Conservation (phyloP, 2,329 filamentous ascomycete species). For the Botrytis galanthina region DNA sequence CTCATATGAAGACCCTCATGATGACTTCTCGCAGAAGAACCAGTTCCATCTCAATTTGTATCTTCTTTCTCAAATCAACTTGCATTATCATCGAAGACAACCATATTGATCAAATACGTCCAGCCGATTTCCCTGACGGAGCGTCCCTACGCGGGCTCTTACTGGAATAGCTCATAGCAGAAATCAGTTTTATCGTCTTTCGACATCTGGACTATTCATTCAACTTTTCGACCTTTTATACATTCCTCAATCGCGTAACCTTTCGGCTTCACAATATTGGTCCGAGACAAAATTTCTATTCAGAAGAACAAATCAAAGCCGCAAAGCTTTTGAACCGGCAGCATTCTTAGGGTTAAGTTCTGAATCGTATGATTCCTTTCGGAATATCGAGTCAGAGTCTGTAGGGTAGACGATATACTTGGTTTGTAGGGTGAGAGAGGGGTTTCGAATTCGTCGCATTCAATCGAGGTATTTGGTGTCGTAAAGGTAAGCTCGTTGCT, state of each 20-base stretch:
- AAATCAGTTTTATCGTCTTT: conserved; percentile 47
- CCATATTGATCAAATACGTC: conserved; percentile 58
- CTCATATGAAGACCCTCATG: conserved; percentile 49
- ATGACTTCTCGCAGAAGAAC: conserved; percentile 46
- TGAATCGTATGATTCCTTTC: conserved; percentile 67
- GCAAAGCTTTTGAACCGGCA: conserved; percentile 72
- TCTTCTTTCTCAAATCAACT: conserved; percentile 37
- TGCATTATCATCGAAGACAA: conserved; percentile 51
- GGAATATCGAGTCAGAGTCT: conserved; percentile 76
- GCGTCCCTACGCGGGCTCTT: conserved; percentile 72
- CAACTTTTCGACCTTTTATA: conserved; percentile 47
- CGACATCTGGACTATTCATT: conserved; percentile 58
- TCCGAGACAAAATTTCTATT: conserved; percentile 52
- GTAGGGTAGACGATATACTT: conserved; percentile 74
- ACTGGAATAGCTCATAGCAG: conserved; percentile 73
- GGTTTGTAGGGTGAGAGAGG: conserved; percentile 49
- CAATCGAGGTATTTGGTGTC: conserved; percentile 28
- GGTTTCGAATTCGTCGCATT: conserved; percentile 31
- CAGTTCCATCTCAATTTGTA: conserved; percentile 44
- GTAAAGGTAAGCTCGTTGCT: conserved; percentile 32
- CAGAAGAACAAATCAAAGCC: conserved; percentile 64
- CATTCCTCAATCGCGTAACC: conserved; percentile 53
- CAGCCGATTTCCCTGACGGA: conserved; percentile 72
- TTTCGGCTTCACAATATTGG: conserved; percentile 38
- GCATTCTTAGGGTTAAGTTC: conserved; percentile 95